Evolutionary conservation across 2,329 filamentous ascomycete genomes (phyloP), one percentile per base, ranked within the genome.

Genomic region (Botrytis byssoidea): DNA sequence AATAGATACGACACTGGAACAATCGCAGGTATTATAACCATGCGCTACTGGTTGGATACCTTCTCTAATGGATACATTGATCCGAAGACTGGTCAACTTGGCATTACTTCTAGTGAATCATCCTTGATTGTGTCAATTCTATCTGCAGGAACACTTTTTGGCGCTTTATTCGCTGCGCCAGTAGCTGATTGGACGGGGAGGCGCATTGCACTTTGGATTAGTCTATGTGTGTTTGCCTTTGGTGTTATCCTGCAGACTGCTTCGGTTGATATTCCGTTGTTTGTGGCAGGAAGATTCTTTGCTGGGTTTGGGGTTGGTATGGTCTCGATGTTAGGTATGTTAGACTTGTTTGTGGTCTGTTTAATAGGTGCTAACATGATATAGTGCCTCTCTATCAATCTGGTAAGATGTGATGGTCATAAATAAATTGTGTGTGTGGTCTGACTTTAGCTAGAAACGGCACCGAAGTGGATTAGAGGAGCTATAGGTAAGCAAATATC

Each of bases 121-220:
- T 90, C 89, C 29, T 84, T 92, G 69, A 91, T 94, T 80, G 90
- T 90, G 8, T 76, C 75, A 35, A 94, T 95, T 78, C 88, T 95
- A 71, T 95, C 93, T 44, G 88, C 77, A 80, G 92, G 92, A 83
- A 95, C 93, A 77, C 95, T 95, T 86, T 92, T 95, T 76, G 93
- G 84, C 25, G 83, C 83, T 2, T 77, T 88, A 10, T 75, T 85
- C 44, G 83, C 83, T 1, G 85, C 77, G 29, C 72, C 75, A 57
- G 72, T 84, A 18, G 82, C 82, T 37, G 85, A 83, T 74, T 80
- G 81, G 68, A 82, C 81, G 20, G 85, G 85, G 55, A 74, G 79
- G 65, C 72, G 91, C 91, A 91, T 75, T 89, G 92, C 78, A 88
- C 91, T 40, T 81, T 85, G 57, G 90, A 86, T 64, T 86, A 94